phyloP scores from a whole-genome alignment of 306 rosid genomes.

The Astragalus glycyphyllos region DNA sequence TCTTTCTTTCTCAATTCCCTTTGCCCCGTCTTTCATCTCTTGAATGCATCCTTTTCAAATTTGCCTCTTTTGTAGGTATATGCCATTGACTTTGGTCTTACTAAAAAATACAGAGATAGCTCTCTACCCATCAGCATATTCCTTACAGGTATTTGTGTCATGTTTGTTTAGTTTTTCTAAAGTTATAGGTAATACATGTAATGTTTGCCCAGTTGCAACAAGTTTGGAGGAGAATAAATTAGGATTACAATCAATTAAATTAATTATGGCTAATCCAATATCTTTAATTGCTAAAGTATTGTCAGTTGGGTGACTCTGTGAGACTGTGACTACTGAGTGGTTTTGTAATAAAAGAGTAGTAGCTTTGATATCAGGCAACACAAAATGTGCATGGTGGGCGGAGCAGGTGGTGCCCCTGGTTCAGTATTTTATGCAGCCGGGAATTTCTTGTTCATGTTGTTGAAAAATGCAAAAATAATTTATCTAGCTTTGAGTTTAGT shows the following conservation, averaged over 20 bases:
- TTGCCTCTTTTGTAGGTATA: conserved; percentile 64
- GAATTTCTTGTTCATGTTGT: conserved; percentile 25
- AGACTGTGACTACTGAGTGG: conserved; percentile 22
- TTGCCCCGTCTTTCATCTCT: conserved; percentile 21
- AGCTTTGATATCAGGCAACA: conserved; percentile 3
- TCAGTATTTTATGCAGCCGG: conserved; percentile 12
- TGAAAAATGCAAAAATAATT: conserved; percentile 35
- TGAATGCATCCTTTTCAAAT: conserved; percentile 30
- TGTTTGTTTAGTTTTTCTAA: conserved; percentile 19
- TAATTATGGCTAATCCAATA: conserved; percentile 5
- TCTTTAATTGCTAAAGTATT: conserved; percentile 5
- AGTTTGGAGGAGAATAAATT: conserved; percentile 15
- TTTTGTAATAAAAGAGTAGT: conserved; percentile 14
- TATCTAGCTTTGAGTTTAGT: conserved; percentile 6
- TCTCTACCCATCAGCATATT: conserved; percentile 93
- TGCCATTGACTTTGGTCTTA: conserved; percentile 92
- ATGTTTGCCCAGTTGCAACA: conserved; percentile 26
- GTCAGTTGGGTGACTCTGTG: conserved; percentile 17
- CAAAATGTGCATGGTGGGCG: neutral
- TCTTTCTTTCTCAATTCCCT: conserved; percentile 4
- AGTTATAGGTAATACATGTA: neutral
- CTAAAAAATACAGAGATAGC: conserved; percentile 90
- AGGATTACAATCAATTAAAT: conserved; percentile 7
- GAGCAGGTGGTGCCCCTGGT: conserved; percentile 17
- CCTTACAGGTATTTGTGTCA: conserved; percentile 72